A percentile compares a stretch with the other conserved stretches of the same genome.
phyloP scores from a whole-genome alignment of 495 filamentous ascomycete genomes.

The Aspergillus indologenus region DNA sequence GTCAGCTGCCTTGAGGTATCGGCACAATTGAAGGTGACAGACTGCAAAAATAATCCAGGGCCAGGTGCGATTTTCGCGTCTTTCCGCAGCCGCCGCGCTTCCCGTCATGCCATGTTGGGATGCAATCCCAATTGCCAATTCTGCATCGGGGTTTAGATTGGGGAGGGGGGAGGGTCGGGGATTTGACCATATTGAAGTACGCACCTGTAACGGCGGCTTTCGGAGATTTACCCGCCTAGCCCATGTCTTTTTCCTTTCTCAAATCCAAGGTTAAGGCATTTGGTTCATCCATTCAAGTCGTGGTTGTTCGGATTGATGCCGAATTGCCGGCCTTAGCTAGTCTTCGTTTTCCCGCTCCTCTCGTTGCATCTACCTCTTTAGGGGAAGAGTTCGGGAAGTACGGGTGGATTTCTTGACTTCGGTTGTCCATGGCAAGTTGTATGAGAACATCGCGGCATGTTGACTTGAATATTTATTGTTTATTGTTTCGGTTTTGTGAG shows the following conservation, averaged over 20 bases:
- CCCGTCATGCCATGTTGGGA: neutral
- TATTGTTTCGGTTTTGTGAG: no score
- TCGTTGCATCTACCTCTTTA: neutral
- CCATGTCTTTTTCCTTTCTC: no score
- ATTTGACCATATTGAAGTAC: neutral
- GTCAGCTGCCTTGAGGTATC: neutral
- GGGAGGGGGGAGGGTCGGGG: no score
- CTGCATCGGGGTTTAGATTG: neutral
- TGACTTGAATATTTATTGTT: no score
- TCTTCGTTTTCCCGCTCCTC: neutral
- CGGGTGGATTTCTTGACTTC: neutral
- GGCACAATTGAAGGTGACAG: neutral
- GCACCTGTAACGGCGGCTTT: no score
- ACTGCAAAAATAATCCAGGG: neutral
- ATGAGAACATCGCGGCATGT: no score
- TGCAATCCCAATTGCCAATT: neutral
- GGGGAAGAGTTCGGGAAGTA: neutral
- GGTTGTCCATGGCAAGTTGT: neutral
- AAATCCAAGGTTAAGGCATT: no score
- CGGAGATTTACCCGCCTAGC: no score
- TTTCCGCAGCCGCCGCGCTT: neutral
- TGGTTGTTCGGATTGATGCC: neutral
- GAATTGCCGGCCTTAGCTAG: neutral
- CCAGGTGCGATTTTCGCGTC: neutral
- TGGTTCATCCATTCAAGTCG: no score